Evolutionary conservation across 2,329 filamentous ascomycete species (phyloP).

Genomic region (Epichloe gansuensis): DNA sequence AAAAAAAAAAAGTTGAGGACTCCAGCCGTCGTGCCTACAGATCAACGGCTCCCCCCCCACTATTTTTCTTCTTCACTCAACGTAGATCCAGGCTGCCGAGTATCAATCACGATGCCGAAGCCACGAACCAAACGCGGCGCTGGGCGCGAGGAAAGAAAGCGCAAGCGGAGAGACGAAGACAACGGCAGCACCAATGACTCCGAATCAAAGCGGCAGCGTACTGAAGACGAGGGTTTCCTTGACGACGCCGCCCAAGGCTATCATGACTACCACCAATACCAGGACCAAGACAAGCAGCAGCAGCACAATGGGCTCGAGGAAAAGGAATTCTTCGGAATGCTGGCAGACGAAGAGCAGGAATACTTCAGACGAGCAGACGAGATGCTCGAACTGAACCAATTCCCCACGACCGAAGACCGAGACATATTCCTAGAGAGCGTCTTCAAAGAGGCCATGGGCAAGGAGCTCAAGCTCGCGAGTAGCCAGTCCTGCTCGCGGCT

Average conservation of each 20-base stretch:
- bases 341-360: constrained; percentile 86
- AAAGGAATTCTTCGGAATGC: constrained; percentile 79
- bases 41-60: too few species aligned
- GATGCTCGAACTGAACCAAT: constrained; percentile 80
- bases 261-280: constrained; percentile 10
- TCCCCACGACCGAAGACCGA: constrained; percentile 61
- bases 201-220: constrained; percentile 16
- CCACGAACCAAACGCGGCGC: constrained; percentile 29
- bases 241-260: neutral
- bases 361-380: constrained; percentile 88
- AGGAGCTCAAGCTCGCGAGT: constrained; percentile 90
- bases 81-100: neutral
- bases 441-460: constrained; percentile 74
- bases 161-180: constrained; percentile 20
- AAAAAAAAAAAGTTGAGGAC: constrained; percentile 4
- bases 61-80: neutral
- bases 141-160: constrained; percentile 27
- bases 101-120: constrained; percentile 26
- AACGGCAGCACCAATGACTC: constrained; percentile 6
- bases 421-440: constrained; percentile 65
- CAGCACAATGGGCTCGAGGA: constrained; percentile 30
- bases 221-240: constrained; percentile 8
- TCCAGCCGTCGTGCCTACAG: neutral
- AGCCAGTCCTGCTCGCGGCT: constrained; percentile 90
- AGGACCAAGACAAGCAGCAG: constrained; percentile 13